A percentile compares a stretch with the other conserved stretches of the same genome.
phyloP scores from a whole-genome alignment of 371 early-diverging fungal species.

The Apophysomyces trapeziformis region DNA sequence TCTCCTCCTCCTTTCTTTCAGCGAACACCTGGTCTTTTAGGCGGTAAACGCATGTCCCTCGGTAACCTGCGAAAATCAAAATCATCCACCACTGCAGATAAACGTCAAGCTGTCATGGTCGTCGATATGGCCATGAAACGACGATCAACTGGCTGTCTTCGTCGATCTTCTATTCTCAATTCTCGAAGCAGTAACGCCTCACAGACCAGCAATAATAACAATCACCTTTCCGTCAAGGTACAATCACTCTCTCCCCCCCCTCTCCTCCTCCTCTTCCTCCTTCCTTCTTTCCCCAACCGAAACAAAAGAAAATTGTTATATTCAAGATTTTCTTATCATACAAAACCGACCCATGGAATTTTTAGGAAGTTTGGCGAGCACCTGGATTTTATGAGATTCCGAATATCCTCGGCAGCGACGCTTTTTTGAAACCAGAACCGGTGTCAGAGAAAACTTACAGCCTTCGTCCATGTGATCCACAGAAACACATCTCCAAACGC shows the following conservation, averaged over 20 bases:
- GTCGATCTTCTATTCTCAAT: slow-evolving; percentile 22
- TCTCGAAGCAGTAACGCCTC: slow-evolving; percentile 13
- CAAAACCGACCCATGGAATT: background rate
- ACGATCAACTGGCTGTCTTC: slow-evolving; percentile 47
- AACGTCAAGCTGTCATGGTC: slow-evolving; percentile 14
- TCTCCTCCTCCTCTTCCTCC: too few species aligned
- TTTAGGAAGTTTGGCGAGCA: slow-evolving; percentile 46
- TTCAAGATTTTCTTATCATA: background rate
- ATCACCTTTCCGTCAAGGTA: slow-evolving; percentile 4
- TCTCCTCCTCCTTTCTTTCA: background rate
- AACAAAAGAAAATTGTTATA: background rate
- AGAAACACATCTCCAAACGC: slow-evolving; percentile 47
- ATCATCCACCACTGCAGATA: slow-evolving; percentile 45
- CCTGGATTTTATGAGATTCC: slow-evolving; percentile 54
- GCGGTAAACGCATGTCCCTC: slow-evolving; percentile 39
- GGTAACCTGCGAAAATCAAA: slow-evolving; percentile 42
- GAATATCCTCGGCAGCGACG: slow-evolving; percentile 49
- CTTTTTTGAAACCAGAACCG: slow-evolving; percentile 45
- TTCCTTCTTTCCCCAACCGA: too few species aligned
- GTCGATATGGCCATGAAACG: slow-evolving; percentile 38
- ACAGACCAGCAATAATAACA: background rate
- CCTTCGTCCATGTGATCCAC: slow-evolving; percentile 35
- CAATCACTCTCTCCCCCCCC: background rate
- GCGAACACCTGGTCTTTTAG: slow-evolving; percentile 23
- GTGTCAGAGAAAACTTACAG: slow-evolving; percentile 28